Evolutionary conservation across 441 rosid species (phyloP).

Genomic region (Biscutella laevigata): DNA sequence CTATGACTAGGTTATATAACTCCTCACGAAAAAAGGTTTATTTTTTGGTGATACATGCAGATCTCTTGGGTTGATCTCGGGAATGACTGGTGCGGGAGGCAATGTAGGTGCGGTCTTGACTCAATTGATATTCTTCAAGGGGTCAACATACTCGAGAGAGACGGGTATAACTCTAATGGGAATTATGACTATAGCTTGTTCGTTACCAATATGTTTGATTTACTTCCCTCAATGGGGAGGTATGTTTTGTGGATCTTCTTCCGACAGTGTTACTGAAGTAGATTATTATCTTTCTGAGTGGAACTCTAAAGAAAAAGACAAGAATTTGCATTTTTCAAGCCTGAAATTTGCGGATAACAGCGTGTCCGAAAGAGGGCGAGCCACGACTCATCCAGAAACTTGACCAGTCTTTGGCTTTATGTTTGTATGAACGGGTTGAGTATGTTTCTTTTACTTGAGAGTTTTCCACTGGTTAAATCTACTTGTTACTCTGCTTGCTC

Average conservation of each 20-base stretch:
- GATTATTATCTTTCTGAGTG: constrained; percentile 73
- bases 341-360: constrained; percentile 66
- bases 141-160: constrained; percentile 68
- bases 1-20: no score
- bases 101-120: constrained; percentile 80
- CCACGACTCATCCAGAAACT: constrained; percentile 15
- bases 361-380: constrained; percentile 50
- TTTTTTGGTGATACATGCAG: constrained; percentile 17
- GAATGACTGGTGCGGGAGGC: constrained; percentile 90
- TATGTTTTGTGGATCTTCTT: constrained; percentile 69
- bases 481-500: neutral
- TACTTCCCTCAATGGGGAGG: constrained; percentile 96
- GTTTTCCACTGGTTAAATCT: neutral
- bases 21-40: neutral
- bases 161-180: constrained; percentile 78
- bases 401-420: neutral
- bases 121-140: constrained; percentile 71
- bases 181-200: constrained; percentile 59
- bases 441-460: neutral
- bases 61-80: constrained; percentile 72
- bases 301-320: constrained; percentile 43
- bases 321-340: constrained; percentile 46
- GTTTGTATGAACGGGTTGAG: neutral
- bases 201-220: constrained; percentile 45
- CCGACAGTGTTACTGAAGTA: constrained; percentile 46